Conservation (phyloP, 2,329 filamentous ascomycete species). For the Lasiodiplodia citricola region DNA sequence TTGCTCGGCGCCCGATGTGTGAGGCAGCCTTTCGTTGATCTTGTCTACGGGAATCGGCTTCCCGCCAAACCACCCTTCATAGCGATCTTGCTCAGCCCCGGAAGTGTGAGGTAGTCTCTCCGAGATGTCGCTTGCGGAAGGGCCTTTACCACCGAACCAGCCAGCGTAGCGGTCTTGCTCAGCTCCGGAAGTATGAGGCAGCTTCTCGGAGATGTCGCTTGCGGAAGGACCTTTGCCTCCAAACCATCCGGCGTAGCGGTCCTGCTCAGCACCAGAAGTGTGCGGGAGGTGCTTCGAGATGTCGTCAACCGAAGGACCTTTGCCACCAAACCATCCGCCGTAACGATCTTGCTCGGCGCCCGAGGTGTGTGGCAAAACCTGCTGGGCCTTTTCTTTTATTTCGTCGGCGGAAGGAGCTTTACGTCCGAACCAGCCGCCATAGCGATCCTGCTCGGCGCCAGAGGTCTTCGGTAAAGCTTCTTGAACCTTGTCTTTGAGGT, state of each 20-base stretch:
- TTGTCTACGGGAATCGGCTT: constrained; percentile 1
- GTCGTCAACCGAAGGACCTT: not conserved
- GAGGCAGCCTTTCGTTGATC: constrained; percentile 11
- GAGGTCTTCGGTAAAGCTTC: not conserved
- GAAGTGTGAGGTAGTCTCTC: constrained; percentile 3
- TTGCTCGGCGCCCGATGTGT: constrained; percentile 22
- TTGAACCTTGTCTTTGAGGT: not conserved
- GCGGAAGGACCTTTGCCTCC: constrained; percentile 15
- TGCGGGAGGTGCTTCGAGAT: not conserved
- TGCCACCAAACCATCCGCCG: constrained; percentile 6
- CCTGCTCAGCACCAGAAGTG: constrained; percentile 14
- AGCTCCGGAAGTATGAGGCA: not conserved
- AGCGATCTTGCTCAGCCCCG: constrained; percentile 24
- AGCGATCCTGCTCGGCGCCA: constrained; percentile 8
- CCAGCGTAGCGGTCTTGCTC: constrained; percentile 18
- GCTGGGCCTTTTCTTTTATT: not conserved
- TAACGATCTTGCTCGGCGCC: constrained; percentile 26
- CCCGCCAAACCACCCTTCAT: constrained; percentile 17
- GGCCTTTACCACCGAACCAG: constrained; percentile 22
- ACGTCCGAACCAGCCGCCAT: constrained; percentile 7
- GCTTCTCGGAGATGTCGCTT: constrained; percentile 7
- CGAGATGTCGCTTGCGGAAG: constrained; percentile 8
- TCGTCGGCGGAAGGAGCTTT: constrained; percentile 17
- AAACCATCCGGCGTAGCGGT: constrained; percentile 19
- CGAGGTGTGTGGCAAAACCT: constrained; percentile 2